Evolutionary conservation across 2,329 filamentous ascomycete species (phyloP), one percentile per base, ranked within the genome.

Genomic region (Aplosporella prunicola): DNA sequence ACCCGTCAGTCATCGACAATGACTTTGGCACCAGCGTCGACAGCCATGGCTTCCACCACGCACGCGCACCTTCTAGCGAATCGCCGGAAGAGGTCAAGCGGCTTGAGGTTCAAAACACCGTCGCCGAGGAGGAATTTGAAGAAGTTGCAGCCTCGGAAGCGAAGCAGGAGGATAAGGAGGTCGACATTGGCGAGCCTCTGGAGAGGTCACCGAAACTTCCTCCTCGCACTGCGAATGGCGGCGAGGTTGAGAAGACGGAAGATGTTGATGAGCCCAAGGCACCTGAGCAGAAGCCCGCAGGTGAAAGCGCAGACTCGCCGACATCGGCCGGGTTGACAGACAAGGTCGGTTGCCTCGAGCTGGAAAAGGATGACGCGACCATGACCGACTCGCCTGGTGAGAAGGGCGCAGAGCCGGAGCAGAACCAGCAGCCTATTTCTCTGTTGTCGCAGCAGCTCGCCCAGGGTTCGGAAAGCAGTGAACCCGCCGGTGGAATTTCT

Each of bases 111-210:
- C 82, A 81, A 35, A 93, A 91, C 51, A 78, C 76, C 11, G 80
- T 82, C 9, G 86, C 94, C 47, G 84, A 91, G 45, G 91, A 96
- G 54, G 85, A 84, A 1, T 96, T 95, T 52, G 91, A 98, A 57
- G 87, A 94, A 59, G 88, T 96, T 8, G 68, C 68, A 30, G 67
- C 70, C 16, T 72, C 74, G 30, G 80, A 78, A 20, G 81, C 86
- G 42, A 73, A 86, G 49, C 76, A 75, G 13, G 82, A 88, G 43
- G 80, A 82, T 44, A 76, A 82, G 23, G 56, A 55, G 32, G 49
- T 56, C 30, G 47, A 53, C 31, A 55, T 57, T 30, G 55, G 55
- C 16, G 57, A 57, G 42, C 53, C 56, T 10, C 39, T 61, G 22
- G 57, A 58, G 24, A 50, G 50, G 27, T 59, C 57, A 41, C 61